Base-by-base conservation (phyloP, 129 eudicot genomes). In the carrot (Daucus carota) region DNA sequence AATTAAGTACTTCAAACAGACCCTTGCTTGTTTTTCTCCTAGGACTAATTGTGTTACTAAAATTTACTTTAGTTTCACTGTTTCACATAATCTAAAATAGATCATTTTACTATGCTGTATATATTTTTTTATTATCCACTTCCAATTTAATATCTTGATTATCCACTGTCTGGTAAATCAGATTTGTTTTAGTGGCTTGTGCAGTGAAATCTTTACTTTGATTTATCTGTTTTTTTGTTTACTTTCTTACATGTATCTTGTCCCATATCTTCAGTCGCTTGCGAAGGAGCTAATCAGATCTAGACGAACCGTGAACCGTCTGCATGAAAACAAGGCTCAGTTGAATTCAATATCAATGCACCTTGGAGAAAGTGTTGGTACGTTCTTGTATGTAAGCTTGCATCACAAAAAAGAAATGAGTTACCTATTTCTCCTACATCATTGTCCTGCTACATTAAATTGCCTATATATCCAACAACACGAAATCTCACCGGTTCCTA, bases 291-390 rank as follows among this genome's bases (percentile, higher is more conserved):
- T 94, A 43, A 96, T 94, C 88, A 81, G 82, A 71, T 94, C 98
- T 57, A 91, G 96, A 60, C 85, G 81, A 83, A 91, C 97, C 77
- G 97, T 94, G 83, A 91, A 94, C 76, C 98, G 98, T 68, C 93
- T 94, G 54, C 82, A 94, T 76, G 98, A 94, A 82, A 94, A 94
- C 81, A 94, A 91, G 86, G 98, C 98, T 24, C 98, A 94, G 76
- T 77, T 94, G 83, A 94, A 94, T 83, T 94, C 98, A 15, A 91
- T 94, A 85, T 94, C 98, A 45, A 94, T 94, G 98, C 98, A 94
- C 89, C 91, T 94, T 34, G 98, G 98, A 50, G 98, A 94, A 87
- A 94, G 98, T 77, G 98, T 94, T 80, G 98, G 98, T 94, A 94
- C 8, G 82, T 22, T 66, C 74, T 62, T 59, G 65, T 44, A 24